A percentile compares a stretch with the other conserved stretches of the same genome.
These are phyloP conservation scores for Plectranthus barbatus DNA, from an alignment of 257 asterid species.

Conservation along the genomic window DNA sequence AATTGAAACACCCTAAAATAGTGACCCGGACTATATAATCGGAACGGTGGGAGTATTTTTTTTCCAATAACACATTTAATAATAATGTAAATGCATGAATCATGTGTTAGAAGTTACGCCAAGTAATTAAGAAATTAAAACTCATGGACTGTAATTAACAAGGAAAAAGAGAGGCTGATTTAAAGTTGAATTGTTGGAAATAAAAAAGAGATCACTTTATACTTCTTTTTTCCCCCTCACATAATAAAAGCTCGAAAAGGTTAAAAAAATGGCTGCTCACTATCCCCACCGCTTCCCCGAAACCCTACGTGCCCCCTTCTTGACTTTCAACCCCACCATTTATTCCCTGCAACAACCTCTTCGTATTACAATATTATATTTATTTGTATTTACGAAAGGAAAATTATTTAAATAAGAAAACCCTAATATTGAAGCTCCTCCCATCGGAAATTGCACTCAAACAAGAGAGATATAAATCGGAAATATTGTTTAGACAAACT, in stretches of 20 bases:
- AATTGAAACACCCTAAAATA: too few species aligned
- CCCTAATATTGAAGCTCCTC: not conserved
- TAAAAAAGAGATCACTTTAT: too few species aligned
- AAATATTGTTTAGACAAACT: conserved; percentile 36
- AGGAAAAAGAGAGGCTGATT: too few species aligned
- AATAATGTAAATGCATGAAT: too few species aligned
- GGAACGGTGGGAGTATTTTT: too few species aligned
- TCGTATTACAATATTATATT: conserved; percentile 30
- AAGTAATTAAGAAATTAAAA: too few species aligned
- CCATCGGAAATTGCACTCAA: conserved; percentile 21
- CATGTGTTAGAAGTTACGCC: too few species aligned
- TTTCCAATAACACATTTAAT: too few species aligned
- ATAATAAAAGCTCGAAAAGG: not conserved
- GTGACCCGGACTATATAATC: too few species aligned
- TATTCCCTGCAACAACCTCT: conserved; percentile 44
- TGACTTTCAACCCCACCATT: conserved; percentile 42
- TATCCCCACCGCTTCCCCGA: conserved; percentile 38
- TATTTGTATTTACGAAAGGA: conserved; percentile 16
- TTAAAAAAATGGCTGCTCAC: conserved; percentile 6
- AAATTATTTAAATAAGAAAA: not conserved
- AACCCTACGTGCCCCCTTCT: conserved; percentile 26
- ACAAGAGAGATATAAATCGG: not conserved
- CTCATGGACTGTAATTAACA: too few species aligned
- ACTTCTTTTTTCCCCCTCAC: too few species aligned
- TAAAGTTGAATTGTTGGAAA: too few species aligned